Percentiles rank a stretch among this genome's conserved stretches.
phyloP scores from a whole-genome alignment of 331 rosid genomes.

The Malus hybrid region DNA sequence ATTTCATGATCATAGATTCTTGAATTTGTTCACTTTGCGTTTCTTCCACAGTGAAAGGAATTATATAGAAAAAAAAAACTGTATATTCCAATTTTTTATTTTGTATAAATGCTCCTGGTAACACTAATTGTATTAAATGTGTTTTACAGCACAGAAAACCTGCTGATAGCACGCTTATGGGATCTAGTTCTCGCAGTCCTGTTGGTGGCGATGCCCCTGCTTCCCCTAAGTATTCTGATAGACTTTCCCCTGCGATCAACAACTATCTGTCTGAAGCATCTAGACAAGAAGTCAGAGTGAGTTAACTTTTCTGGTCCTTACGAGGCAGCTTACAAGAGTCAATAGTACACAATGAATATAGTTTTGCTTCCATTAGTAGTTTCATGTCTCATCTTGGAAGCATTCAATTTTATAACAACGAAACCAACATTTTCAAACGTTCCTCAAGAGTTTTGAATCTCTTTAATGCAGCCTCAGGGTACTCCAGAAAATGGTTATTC shows the following conservation, averaged over 20 bases:
- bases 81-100: background rate
- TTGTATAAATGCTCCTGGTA: background rate
- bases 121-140: constrained; percentile 2
- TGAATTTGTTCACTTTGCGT: background rate
- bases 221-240: constrained; percentile 95
- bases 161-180: constrained; percentile 85
- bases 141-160: constrained; percentile 87
- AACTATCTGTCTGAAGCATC: constrained; percentile 96
- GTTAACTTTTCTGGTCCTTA: constrained; percentile 24
- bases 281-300: constrained; percentile 94
- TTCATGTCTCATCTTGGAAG: constrained; percentile 1
- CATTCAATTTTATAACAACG: background rate
- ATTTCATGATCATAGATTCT: background rate
- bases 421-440: constrained; percentile 2
- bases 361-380: background rate
- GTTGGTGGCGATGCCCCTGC: constrained; percentile 84
- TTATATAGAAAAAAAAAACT: background rate
- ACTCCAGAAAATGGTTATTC: constrained; percentile 87
- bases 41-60: background rate
- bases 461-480: constrained; percentile 80
- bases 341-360: background rate
- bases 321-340: background rate
- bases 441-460: constrained; percentile 15
- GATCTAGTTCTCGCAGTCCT: constrained; percentile 89
- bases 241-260: constrained; percentile 95